These are phyloP conservation scores for Alternaria sp. DNA, from an alignment of 2,329 filamentous ascomycete species.

Conservation along the genomic window DNA sequence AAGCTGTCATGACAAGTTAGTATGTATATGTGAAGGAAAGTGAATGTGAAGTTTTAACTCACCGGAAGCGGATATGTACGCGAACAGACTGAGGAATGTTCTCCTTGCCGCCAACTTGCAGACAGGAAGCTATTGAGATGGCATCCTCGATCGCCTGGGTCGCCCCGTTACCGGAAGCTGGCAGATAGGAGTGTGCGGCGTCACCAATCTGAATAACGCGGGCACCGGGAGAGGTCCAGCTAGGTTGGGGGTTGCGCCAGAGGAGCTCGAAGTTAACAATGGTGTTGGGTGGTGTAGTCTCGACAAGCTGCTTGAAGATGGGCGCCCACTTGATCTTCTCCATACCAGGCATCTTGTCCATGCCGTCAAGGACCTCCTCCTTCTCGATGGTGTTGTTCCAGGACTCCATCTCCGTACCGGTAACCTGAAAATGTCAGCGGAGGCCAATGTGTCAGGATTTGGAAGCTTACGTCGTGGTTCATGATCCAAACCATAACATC, in stretches of 20 bases:
- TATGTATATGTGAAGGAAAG: background rate
- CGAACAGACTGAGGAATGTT: constrained; percentile 53
- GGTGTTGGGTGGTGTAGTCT: constrained; percentile 56
- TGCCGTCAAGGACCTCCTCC: constrained; percentile 56
- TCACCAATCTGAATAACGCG: constrained; percentile 58
- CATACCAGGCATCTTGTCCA: constrained; percentile 56
- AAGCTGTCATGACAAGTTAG: constrained; percentile 44
- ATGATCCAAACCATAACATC: constrained; percentile 62
- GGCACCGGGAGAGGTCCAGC: constrained; percentile 55
- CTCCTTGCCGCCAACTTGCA: constrained; percentile 56
- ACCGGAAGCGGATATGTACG: constrained; percentile 55
- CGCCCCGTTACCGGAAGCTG: constrained; percentile 57
- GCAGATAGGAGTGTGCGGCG: constrained; percentile 57
- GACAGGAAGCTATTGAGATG: constrained; percentile 56
- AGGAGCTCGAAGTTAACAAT: constrained; percentile 61
- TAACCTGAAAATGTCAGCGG: constrained; percentile 27
- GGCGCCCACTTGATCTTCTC: constrained; percentile 55
- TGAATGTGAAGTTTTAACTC: constrained; percentile 16
- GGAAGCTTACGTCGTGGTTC: constrained; percentile 54
- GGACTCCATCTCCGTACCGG: constrained; percentile 56
- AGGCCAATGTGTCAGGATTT: too few relatives aligned
- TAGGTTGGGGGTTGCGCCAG: constrained; percentile 58
- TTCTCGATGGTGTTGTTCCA: constrained; percentile 59
- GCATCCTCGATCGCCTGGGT: constrained; percentile 60
- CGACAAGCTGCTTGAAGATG: constrained; percentile 58